Percentiles rank a stretch among this genome's conserved stretches.
Conservation (phyloP, 768 basidiomycete genomes). For the Lentinula sp. region DNA sequence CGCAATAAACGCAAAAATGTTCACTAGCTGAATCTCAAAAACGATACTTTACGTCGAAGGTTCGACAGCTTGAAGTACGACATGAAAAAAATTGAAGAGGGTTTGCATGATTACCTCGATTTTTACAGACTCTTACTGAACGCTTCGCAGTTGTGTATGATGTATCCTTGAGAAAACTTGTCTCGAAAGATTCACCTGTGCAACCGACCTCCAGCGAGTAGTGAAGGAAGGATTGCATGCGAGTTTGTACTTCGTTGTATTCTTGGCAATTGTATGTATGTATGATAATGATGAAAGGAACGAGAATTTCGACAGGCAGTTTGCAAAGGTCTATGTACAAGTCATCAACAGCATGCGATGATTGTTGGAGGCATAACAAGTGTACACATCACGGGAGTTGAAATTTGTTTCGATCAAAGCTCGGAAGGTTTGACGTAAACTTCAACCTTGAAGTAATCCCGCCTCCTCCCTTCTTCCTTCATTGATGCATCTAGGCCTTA, state of each 20-base stretch:
- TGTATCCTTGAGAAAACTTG: conserved; percentile 69
- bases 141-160: conserved; percentile 69
- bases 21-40: conserved; percentile 71
- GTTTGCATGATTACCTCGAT: conserved; percentile 24
- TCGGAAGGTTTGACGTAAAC: conserved; percentile 2
- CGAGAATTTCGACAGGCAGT: no score
- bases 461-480: conserved; percentile 1
- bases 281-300: background rate
- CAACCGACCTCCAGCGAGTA: background rate
- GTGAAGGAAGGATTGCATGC: background rate
- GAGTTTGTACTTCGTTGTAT: background rate
- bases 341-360: no score
- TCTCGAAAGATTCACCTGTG: conserved; percentile 4
- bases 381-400: conserved; percentile 3
- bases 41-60: conserved; percentile 65
- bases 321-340: background rate
- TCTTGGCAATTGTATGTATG: background rate
- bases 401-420: conserved; percentile 5
- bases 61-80: conserved; percentile 85
- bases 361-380: background rate
- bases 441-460: conserved; percentile 1
- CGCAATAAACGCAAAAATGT: background rate
- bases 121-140: conserved; percentile 4
- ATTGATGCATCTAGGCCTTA: conserved; percentile 6
- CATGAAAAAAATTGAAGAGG: conserved; percentile 87